phyloP scores from a whole-genome alignment of 2,329 filamentous ascomycete genomes.

The Pestalotiopsis sp. region DNA sequence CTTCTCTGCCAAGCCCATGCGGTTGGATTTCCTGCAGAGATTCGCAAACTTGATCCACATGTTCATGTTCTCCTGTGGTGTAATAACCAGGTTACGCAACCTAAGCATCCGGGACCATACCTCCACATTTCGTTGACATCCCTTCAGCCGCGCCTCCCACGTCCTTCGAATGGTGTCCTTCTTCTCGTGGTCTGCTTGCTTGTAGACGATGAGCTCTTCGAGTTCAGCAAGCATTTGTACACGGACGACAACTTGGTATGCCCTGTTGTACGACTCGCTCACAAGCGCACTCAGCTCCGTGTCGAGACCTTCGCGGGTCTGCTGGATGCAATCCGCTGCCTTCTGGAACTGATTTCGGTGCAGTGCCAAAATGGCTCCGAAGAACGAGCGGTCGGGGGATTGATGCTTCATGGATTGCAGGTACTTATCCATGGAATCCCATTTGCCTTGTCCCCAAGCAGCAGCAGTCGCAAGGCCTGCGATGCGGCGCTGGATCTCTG shows the following conservation, averaged over 20 bases:
- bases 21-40: conserved; percentile 92
- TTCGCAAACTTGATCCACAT: conserved; percentile 99
- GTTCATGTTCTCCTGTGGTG: conserved; percentile 89
- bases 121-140: conserved; percentile 95
- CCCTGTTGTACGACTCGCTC: conserved; percentile 97
- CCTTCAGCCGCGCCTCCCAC: conserved; percentile 93
- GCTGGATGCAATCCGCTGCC: conserved; percentile 84
- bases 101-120: conserved; percentile 99
- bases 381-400: conserved; percentile 95
- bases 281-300: conserved; percentile 94
- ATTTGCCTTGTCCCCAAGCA: conserved; percentile 94
- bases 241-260: conserved; percentile 96
- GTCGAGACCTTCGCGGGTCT: conserved; percentile 90
- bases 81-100: conserved; percentile 87
- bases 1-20: conserved; percentile 93
- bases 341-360: conserved; percentile 96
- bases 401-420: conserved; percentile 91
- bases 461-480: conserved; percentile 93
- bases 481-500: conserved; percentile 87
- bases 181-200: conserved; percentile 88
- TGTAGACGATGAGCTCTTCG: conserved; percentile 97
- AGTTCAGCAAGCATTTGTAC: conserved; percentile 99
- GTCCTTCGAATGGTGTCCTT: conserved; percentile 89
- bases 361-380: conserved; percentile 91
- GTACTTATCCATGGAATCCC: conserved; percentile 98